Evolutionary conservation across 768 basidiomycete species (phyloP), one percentile per base, ranked within the genome.

Genomic region (Boletales sp.): DNA sequence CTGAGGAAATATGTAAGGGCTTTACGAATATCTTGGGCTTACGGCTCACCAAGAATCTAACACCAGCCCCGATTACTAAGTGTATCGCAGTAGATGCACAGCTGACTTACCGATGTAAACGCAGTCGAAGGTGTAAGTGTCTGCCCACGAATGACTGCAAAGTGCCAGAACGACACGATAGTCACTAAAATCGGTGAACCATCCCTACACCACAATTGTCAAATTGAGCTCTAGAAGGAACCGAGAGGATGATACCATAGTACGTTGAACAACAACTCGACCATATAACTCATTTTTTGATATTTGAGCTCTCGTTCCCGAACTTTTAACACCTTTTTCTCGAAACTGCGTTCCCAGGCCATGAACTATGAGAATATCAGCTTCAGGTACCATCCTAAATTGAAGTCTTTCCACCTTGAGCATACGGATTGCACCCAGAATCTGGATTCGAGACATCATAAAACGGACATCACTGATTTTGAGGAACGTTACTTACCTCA

Each of bases 331-430:
- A 94, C 83, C 10, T 76, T 77, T 19, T 75, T 74, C 68, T 95
- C 93, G 58, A 94, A 94, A 62, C 82, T 90, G 21, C 93, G 83
- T 66, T 97, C 93, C 93, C 84, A 86, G 14, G 91, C 93, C 91
- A 95, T 94, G 69, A 94, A 97, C 84, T 87, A 58, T 38, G 34
- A 2, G 6, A 27, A 24, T 11, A 39, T 67, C 31, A 47, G 35
- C 19, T 18, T 12, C 5, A 41, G 11, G 18, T 14, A 13, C 3
- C 15, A 34, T 30, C 1, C 2, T 8, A 7, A 24, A 42, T 15
- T 9, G 2, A 52, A 31, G 17, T 2, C 42, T 18, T 38, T 43
- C 54, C 41, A 71, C 77, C 64, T 95, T 94, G 58, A 94, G 81
- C 90, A 94, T 94, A 29, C 91, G 79, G 50, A 94, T 94, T 12